Evolutionary conservation across 169 alveolate genomes (phyloP).

Genomic region (Plasmodium inui): DNA sequence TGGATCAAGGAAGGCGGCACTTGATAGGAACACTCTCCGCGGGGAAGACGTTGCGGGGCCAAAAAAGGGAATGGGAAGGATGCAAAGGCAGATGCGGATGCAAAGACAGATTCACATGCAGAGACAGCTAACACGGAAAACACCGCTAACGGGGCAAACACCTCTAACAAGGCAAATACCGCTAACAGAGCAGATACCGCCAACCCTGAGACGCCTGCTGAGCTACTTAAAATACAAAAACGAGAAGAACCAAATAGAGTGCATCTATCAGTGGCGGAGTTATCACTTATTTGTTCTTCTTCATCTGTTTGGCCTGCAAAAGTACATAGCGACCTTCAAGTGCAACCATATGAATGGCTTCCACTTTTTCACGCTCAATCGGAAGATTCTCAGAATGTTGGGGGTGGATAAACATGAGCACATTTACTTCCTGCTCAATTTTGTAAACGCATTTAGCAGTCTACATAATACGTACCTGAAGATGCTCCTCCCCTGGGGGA

Average conservation of each 20-base stretch:
- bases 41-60: neutral
- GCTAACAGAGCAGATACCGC: too few relatives aligned
- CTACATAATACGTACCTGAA: constrained; percentile 47
- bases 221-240: constrained; percentile 33
- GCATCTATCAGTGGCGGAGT: constrained; percentile 52
- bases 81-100: neutral
- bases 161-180: too few relatives aligned
- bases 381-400: constrained; percentile 5
- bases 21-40: neutral
- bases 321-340: constrained; percentile 27
- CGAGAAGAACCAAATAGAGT: constrained; percentile 35
- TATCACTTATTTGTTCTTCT: constrained; percentile 24
- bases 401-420: constrained; percentile 45
- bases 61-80: neutral
- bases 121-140: too few relatives aligned
- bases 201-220: neutral
- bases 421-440: constrained; percentile 30
- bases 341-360: constrained; percentile 26
- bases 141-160: too few relatives aligned
- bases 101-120: neutral
- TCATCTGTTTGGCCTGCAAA: constrained; percentile 13
- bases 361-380: constrained; percentile 45
- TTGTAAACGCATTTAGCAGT: constrained; percentile 39
- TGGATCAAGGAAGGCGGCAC: neutral
- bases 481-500: constrained; percentile 3